Evolutionary conservation across 306 rosid genomes (phyloP), one percentile per base, ranked within the genome.

Genomic region (Cucurbita argyrosperma): DNA sequence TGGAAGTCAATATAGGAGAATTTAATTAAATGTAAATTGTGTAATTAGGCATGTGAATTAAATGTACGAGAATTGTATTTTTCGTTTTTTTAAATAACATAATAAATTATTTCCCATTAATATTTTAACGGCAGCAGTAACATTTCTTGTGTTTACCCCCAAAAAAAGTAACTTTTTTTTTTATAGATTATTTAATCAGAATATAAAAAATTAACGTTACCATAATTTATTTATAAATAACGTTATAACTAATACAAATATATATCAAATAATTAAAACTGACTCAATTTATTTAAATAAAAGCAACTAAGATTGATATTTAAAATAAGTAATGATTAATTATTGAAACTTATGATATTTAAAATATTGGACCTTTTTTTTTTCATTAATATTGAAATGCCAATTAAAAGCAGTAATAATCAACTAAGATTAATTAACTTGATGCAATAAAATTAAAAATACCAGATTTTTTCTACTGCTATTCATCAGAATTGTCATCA

Each of bases 401-500:
- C 64, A 58, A 26, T 26, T 23, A 58, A 58, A 58, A 10, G 7
- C 42, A 5, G 23, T 57, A 1, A 57, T 9, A 23, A 56, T 9
- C 4, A 57, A 57, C 10, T 10, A 57, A 23, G 63, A 23, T 23
- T 57, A 54, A 54, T 6, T 30, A 30, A 66, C 30, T 64, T 0
- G 16, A 66, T 66, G 54, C 42, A 68, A 21, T 69, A 4, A 47
- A 15, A 49, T 39, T 18, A 13, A 35, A 14, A 50, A 23, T 16
- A 15, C 0, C 19, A 35, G 26, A 23, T 50, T 35, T 35, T 35
- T 51, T 15, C 54, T 14, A 74, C 10, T 47, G 50, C 10, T 80
- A 80, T 35, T 87, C 83, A 81, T 85, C 96, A 65, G 96, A 87
- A 72, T 75, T 39, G 50, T 85, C 86, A 77, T 82, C 88, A 45